These are phyloP conservation scores for Colletotrichum melonis DNA, from an alignment of 2,329 filamentous ascomycete genomes.

Conservation along the genomic window DNA sequence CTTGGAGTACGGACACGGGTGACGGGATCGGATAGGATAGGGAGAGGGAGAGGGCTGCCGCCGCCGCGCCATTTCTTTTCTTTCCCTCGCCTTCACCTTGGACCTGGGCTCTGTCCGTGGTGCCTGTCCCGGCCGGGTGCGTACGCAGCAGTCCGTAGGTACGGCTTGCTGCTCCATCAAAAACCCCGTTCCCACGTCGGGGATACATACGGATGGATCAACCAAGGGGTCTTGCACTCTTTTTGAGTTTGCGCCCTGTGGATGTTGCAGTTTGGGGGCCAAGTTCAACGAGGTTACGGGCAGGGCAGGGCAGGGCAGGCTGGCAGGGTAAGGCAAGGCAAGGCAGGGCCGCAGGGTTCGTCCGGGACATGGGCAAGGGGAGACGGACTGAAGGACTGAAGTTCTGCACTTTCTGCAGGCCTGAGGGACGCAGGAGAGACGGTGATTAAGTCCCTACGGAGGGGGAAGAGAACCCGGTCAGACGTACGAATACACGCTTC, in stretches of 20 bases:
- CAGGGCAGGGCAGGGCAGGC: not conserved
- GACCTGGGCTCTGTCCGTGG: not conserved
- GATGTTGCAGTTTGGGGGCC: conserved; percentile 15
- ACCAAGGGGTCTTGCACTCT: conserved; percentile 23
- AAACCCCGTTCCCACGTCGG: conserved; percentile 2
- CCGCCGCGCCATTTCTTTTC: not conserved
- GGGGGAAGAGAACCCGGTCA: not conserved
- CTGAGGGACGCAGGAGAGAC: not conserved
- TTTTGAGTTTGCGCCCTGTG: conserved; percentile 26
- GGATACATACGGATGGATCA: conserved; percentile 29
- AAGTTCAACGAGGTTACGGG: conserved; percentile 4
- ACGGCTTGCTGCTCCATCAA: not conserved
- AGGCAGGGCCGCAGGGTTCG: not conserved
- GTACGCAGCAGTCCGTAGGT: too few species aligned
- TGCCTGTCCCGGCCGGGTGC: not conserved
- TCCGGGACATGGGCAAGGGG: not conserved
- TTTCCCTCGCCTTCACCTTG: not conserved
- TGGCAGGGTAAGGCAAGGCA: not conserved
- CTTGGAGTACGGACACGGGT: not conserved
- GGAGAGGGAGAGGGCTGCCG: not conserved
- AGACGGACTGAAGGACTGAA: not conserved
- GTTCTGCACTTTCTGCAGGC: not conserved
- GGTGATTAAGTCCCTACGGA: not conserved
- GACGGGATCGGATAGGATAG: not conserved
- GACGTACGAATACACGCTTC: not conserved